Evolutionary conservation across 441 rosid species (phyloP).

Genomic region (Eruca vesicaria): DNA sequence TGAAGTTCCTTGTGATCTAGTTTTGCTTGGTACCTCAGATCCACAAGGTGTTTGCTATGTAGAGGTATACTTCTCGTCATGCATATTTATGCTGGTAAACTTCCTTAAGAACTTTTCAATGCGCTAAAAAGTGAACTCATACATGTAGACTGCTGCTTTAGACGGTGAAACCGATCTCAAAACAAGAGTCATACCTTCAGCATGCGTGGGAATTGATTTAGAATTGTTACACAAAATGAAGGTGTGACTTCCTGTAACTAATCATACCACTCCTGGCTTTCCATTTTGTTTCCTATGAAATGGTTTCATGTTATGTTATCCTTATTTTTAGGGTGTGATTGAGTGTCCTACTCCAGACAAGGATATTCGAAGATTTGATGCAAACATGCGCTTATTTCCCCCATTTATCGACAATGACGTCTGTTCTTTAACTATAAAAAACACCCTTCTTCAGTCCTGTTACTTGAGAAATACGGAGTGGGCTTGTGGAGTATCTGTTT

Average conservation of each 20-base stretch:
- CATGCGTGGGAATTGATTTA: conserved; percentile 90
- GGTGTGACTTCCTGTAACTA: conserved; percentile 43
- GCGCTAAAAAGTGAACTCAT: conserved; percentile 11
- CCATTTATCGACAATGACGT: conserved; percentile 96
- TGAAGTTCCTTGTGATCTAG: conserved; percentile 99
- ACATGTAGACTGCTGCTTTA: conserved; percentile 86
- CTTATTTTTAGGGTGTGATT: conserved; percentile 78
- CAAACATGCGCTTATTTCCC: conserved; percentile 92
- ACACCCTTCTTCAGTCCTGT: conserved; percentile 96
- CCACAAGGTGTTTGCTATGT: conserved; percentile 91
- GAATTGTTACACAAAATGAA: conserved; percentile 93
- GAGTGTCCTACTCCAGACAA: conserved; percentile 97
- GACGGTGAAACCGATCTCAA: conserved; percentile 99
- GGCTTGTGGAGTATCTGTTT: conserved; percentile 98
- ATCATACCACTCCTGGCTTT: neutral
- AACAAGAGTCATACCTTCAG: conserved; percentile 85
- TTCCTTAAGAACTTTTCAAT: conserved; percentile 2
- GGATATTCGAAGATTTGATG: conserved; percentile 98
- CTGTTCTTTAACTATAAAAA: conserved; percentile 91
- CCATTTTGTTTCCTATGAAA: neutral
- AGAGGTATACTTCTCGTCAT: conserved; percentile 53
- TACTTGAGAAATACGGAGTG: conserved; percentile 97
- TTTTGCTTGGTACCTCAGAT: conserved; percentile 91
- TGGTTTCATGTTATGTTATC: neutral
- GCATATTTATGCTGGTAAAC: conserved; percentile 6